Percentiles rank a stretch among this genome's conserved stretches.
Evolutionary conservation across 768 basidiomycete species (phyloP).

Genomic region (Lactifluus echinatus): DNA sequence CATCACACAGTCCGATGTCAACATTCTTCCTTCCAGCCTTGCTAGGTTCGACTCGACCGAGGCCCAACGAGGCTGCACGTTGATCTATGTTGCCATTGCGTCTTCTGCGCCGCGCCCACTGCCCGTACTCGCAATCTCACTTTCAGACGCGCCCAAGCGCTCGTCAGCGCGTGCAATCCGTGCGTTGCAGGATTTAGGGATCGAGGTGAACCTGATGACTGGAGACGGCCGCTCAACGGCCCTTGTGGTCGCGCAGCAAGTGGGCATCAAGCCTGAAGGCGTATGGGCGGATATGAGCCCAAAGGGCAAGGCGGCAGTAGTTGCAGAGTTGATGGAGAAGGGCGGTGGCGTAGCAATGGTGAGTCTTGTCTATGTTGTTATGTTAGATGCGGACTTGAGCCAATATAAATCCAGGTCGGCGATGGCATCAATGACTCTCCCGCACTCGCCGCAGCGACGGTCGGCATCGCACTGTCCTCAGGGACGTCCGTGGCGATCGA

Average conservation of each 20-base stretch:
- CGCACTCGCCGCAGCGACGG: conserved; percentile 89
- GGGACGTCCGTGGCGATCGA: conserved; percentile 97
- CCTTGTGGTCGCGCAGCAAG: conserved; percentile 77
- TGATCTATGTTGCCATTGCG: conserved; percentile 75
- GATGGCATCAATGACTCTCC: conserved; percentile 99
- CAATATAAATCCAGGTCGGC: conserved; percentile 56
- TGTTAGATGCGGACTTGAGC: background rate
- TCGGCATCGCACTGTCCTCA: conserved; percentile 93
- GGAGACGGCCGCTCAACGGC: conserved; percentile 87
- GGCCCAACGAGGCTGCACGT: conserved; percentile 63
- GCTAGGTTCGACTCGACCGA: conserved; percentile 62
- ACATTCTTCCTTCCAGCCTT: conserved; percentile 50
- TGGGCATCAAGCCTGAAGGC: conserved; percentile 74
- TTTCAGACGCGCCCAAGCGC: conserved; percentile 81
- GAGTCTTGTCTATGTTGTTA: conserved; percentile 22
- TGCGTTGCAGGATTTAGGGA: conserved; percentile 81
- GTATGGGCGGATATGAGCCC: conserved; percentile 94
- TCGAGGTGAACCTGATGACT: conserved; percentile 89
- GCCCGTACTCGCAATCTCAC: conserved; percentile 72
- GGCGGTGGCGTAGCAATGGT: conserved; percentile 87
- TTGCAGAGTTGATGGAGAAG: conserved; percentile 71
- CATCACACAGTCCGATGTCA: conserved; percentile 45
- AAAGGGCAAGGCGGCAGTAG: conserved; percentile 84
- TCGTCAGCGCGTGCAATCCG: conserved; percentile 77
- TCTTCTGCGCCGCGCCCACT: conserved; percentile 36